Evolutionary conservation across 805 yeast species (phyloP).

Genomic region (Yamadazyma olivae): DNA sequence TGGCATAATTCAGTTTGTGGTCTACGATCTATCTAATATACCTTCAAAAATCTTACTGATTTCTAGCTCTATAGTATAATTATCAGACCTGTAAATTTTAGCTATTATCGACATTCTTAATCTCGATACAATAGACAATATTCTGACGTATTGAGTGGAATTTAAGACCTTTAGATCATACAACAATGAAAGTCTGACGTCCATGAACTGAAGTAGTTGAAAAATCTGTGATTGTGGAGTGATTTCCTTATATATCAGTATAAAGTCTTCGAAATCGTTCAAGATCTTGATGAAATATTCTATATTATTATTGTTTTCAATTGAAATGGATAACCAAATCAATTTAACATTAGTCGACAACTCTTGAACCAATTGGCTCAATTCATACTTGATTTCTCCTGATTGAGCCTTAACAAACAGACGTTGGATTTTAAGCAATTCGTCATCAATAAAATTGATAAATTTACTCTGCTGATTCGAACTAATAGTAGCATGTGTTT

Average conservation of each 20-base stretch:
- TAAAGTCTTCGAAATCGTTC: slow-evolving; percentile 40
- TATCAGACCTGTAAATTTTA: slow-evolving; percentile 16
- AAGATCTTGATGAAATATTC: slow-evolving; percentile 34
- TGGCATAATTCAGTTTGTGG: no score
- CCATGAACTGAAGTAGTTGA: slow-evolving; percentile 9
- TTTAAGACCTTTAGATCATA: slow-evolving; percentile 14
- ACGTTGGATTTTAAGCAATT: slow-evolving; percentile 31
- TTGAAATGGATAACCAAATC: slow-evolving; percentile 31
- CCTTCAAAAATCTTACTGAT: slow-evolving; percentile 39
- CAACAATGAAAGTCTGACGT: slow-evolving; percentile 8
- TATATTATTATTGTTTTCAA: slow-evolving; percentile 27
- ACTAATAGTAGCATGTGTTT: slow-evolving; percentile 8
- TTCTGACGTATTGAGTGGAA: slow-evolving; percentile 31
- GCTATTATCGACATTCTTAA: slow-evolving; percentile 28
- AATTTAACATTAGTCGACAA: slow-evolving; percentile 23
- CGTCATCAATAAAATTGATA: slow-evolving; percentile 33
- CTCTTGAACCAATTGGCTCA: slow-evolving; percentile 25
- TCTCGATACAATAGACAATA: slow-evolving; percentile 29
- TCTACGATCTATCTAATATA: slow-evolving; percentile 26
- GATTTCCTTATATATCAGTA: slow-evolving; percentile 21
- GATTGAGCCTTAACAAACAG: slow-evolving; percentile 35
- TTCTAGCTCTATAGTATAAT: slow-evolving; percentile 28
- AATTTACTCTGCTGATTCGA: slow-evolving; percentile 34
- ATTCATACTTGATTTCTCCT: slow-evolving; percentile 20
- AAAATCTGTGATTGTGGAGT: slow-evolving; percentile 3